Conservation (phyloP, 2,329 filamentous ascomycete species). For the Colletotrichum tamarilloi region DNA sequence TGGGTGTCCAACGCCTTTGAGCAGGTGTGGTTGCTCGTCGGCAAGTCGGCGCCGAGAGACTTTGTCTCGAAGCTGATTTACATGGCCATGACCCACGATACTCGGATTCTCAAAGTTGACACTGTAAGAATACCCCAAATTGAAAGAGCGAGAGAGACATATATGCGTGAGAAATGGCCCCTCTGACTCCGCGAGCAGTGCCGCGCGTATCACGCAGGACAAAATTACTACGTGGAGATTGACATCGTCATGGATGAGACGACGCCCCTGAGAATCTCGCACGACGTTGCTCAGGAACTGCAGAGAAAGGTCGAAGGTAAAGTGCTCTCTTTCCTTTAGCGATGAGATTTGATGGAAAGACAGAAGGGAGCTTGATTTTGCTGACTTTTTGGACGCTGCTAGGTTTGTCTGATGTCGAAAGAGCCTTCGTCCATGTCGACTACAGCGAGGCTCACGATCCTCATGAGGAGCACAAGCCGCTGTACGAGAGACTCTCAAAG, state of each 20-base stretch:
- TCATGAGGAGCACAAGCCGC: constrained; percentile 55
- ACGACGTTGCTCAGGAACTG: constrained; percentile 69
- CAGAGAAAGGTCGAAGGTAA: constrained; percentile 70
- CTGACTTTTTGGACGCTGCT: constrained; percentile 4
- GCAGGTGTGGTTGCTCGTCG: constrained; percentile 71
- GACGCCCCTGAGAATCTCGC: constrained; percentile 65
- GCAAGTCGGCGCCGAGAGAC: constrained; percentile 68
- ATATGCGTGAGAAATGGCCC: neutral
- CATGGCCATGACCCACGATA: constrained; percentile 64
- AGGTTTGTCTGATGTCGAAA: constrained; percentile 51
- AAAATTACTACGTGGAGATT: constrained; percentile 71
- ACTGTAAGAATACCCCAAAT: constrained; percentile 50
- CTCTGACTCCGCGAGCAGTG: constrained; percentile 46
- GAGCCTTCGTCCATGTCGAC: constrained; percentile 59
- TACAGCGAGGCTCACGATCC: constrained; percentile 48
- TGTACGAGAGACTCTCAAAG: constrained; percentile 47
- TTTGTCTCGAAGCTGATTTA: constrained; percentile 68
- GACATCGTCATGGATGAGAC: constrained; percentile 70
- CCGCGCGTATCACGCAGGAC: constrained; percentile 70
- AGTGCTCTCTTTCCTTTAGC: neutral
- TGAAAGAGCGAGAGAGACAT: neutral
- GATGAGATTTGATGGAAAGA: neutral
- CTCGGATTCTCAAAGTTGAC: constrained; percentile 67
- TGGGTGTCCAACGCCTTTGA: constrained; percentile 71
- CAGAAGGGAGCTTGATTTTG: neutral